Conservation (phyloP, 2,329 filamentous ascomycete genomes). For the Lecanosticta acicola region DNA sequence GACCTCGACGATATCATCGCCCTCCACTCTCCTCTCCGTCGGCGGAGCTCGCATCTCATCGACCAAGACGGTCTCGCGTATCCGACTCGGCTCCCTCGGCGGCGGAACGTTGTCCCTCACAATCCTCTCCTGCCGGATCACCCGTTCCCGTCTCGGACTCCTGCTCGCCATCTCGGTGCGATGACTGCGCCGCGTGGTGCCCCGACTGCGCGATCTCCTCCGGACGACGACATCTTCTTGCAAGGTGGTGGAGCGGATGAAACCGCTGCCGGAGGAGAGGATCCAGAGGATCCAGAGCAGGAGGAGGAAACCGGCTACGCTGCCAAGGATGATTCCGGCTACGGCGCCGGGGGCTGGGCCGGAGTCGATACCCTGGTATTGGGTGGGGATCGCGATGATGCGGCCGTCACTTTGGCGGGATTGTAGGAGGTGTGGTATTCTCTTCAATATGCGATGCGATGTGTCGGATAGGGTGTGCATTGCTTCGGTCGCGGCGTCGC, state of each 20-base stretch:
- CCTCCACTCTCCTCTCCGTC: conserved; percentile 38
- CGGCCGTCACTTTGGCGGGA: conserved; percentile 19
- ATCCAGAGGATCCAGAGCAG: conserved; percentile 48
- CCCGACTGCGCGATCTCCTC: conserved; percentile 24
- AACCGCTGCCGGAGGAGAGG: conserved; percentile 30
- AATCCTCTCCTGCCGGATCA: conserved; percentile 33
- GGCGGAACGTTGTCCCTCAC: conserved; percentile 27
- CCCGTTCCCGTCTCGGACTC: conserved; percentile 26
- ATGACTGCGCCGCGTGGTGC: conserved; percentile 21
- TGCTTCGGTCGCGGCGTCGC: conserved; percentile 11
- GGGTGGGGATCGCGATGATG: conserved; percentile 51
- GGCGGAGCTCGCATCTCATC: conserved; percentile 34
- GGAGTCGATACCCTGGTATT: conserved; percentile 51
- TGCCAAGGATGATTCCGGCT: conserved; percentile 55
- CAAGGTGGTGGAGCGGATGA: conserved; percentile 26
- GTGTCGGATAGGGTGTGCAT: conserved; percentile 4
- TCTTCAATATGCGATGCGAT: conserved; percentile 3
- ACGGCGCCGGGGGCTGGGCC: conserved; percentile 54
- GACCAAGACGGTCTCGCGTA: conserved; percentile 37
- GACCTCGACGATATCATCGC: conserved; percentile 54
- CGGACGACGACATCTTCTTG: conserved; percentile 30
- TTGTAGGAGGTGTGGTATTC: conserved; percentile 9
- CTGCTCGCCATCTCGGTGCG: conserved; percentile 31
- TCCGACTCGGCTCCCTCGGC: conserved; percentile 25
- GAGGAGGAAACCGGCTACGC: conserved; percentile 49